Evolutionary conservation across 305 asterid genomes (phyloP).

Genomic region (Fraxinus xanthoxyloides): DNA sequence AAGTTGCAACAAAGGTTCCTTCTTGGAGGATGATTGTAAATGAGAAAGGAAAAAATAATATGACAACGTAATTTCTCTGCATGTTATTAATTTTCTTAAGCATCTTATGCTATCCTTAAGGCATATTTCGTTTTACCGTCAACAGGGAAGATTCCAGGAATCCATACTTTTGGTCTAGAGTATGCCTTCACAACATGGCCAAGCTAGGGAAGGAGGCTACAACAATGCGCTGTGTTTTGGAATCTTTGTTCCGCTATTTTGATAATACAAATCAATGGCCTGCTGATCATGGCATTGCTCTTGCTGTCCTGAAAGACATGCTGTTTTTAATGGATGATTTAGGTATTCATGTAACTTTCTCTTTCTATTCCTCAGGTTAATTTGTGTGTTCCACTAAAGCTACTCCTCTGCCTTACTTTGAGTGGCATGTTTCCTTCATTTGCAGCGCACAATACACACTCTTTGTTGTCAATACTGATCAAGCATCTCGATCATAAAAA

Average conservation of each 20-base stretch:
- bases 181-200: constrained; percentile 93
- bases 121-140: constrained; percentile 23
- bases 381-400: background rate
- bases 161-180: constrained; percentile 92
- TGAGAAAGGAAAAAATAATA: constrained; percentile 72
- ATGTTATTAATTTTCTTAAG: constrained; percentile 18
- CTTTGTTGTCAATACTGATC: constrained; percentile 74
- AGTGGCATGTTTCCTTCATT: constrained; percentile 8
- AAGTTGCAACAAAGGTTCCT: constrained; percentile 50
- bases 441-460: constrained; percentile 81
- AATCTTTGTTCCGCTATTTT: constrained; percentile 83
- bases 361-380: background rate
- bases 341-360: constrained; percentile 41
- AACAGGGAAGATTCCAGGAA: constrained; percentile 69
- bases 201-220: constrained; percentile 96
- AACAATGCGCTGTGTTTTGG: constrained; percentile 95
- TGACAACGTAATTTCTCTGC: constrained; percentile 58
- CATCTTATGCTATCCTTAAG: constrained; percentile 15
- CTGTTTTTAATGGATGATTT: constrained; percentile 82
- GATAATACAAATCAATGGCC: constrained; percentile 83
- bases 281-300: constrained; percentile 63
- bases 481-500: constrained; percentile 97
- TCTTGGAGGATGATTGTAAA: constrained; percentile 66
- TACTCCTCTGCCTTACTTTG: constrained; percentile 9
- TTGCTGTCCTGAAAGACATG: constrained; percentile 89